phyloP scores from a whole-genome alignment of 495 filamentous ascomycete species.

The Hapsidospora chrysogenum region DNA sequence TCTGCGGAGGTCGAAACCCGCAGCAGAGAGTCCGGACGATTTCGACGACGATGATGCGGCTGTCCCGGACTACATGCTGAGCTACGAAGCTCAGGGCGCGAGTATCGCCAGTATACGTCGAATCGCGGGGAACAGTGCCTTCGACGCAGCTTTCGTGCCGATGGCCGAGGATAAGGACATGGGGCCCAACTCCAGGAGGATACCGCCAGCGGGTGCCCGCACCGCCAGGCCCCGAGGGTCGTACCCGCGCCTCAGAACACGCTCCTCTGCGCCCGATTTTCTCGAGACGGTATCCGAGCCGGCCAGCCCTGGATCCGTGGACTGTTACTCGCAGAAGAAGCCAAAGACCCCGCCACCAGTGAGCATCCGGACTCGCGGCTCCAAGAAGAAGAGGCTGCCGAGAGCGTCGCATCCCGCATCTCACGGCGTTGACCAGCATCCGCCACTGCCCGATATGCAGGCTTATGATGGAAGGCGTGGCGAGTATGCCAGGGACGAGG shows the following conservation, averaged over 20 bases:
- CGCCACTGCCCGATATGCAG: not conserved
- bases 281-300: conserved; percentile 5
- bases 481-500: not conserved
- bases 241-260: conserved; percentile 10
- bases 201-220: too few species aligned
- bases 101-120: conserved; percentile 4
- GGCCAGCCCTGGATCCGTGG: not conserved
- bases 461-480: not conserved
- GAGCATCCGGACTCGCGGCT: conserved; percentile 15
- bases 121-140: conserved; percentile 7
- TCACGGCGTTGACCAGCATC: not conserved
- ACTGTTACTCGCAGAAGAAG: conserved; percentile 6
- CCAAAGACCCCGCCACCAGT: conserved; percentile 12
- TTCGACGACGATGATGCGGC: conserved; percentile 1
- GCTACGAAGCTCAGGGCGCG: conserved; percentile 5
- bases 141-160: conserved; percentile 7
- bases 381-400: not conserved
- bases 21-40: conserved; percentile 7
- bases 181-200: too few species aligned
- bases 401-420: too few species aligned
- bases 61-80: conserved; percentile 5
- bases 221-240: conserved; percentile 4
- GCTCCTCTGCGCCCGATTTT: conserved; percentile 8
- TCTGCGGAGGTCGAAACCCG: conserved; percentile 16
- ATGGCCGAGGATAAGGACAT: conserved; percentile 6